Percentiles rank a stretch among this genome's conserved stretches.
These are phyloP conservation scores for Begonia masoniana DNA, from an alignment of 306 rosid species.

Conservation along the genomic window DNA sequence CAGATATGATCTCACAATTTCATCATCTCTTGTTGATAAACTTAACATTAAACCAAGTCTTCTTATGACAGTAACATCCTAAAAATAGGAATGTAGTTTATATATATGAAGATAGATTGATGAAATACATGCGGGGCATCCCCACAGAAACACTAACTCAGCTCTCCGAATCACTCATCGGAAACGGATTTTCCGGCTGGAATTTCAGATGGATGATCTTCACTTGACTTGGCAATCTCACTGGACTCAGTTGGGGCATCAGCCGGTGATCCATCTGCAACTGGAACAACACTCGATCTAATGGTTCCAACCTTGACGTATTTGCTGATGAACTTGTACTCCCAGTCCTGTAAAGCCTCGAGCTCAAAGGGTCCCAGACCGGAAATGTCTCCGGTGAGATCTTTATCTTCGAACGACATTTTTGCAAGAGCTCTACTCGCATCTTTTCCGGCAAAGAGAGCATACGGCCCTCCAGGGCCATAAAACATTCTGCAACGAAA, in stretches of 20 bases:
- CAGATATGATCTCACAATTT: not conserved
- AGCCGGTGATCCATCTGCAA: slow-evolving; percentile 26
- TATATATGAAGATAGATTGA: too few relatives aligned
- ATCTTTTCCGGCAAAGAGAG: slow-evolving; percentile 92
- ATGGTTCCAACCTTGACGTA: slow-evolving; percentile 80
- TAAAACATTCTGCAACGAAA: slow-evolving; percentile 63
- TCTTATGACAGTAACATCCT: too few relatives aligned
- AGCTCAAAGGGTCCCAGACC: slow-evolving; percentile 76
- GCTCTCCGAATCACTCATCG: too few relatives aligned
- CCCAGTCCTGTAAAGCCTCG: slow-evolving; percentile 91
- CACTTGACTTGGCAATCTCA: slow-evolving; percentile 27
- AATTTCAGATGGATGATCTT: slow-evolving; percentile 38
- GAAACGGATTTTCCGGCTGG: slow-evolving; percentile 3
- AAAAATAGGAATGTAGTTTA: too few relatives aligned
- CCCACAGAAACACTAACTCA: too few relatives aligned
- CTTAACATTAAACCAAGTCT: too few relatives aligned
- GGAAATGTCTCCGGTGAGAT: slow-evolving; percentile 73
- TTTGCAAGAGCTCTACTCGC: slow-evolving; percentile 97
- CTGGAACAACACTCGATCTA: slow-evolving; percentile 21
- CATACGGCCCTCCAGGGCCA: slow-evolving; percentile 97
- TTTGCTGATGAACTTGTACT: slow-evolving; percentile 81
- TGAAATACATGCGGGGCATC: too few relatives aligned
- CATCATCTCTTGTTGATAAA: too few relatives aligned
- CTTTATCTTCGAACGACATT: slow-evolving; percentile 92
- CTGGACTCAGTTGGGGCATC: slow-evolving; percentile 33